phyloP scores from a whole-genome alignment of 352 stramenopile species.

The Phytophthora kernoviae region DNA sequence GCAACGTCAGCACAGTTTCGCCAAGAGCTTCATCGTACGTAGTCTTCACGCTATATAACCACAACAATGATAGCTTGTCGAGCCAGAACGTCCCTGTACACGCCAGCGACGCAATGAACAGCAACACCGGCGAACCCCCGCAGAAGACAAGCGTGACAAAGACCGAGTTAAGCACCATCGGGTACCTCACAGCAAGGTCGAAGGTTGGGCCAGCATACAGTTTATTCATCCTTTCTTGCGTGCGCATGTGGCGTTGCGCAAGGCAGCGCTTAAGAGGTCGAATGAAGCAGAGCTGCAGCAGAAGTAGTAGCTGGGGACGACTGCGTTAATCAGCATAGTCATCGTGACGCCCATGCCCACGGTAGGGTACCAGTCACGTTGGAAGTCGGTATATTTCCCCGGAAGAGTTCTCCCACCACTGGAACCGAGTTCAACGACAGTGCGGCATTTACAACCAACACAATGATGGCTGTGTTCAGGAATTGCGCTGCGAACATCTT shows the following conservation, averaged over 20 bases:
- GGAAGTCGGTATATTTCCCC: constrained; percentile 85
- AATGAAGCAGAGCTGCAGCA: constrained; percentile 66
- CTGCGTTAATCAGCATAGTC: constrained; percentile 87
- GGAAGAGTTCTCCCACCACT: constrained; percentile 61
- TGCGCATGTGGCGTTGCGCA: constrained; percentile 50
- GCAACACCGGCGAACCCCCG: constrained; percentile 74
- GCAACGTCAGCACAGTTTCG: constrained; percentile 51
- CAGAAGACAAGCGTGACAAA: constrained; percentile 88
- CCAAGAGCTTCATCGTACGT: constrained; percentile 82
- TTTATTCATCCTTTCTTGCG: constrained; percentile 78
- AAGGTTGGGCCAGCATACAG: constrained; percentile 77
- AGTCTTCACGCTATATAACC: constrained; percentile 79
- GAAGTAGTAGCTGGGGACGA: constrained; percentile 69
- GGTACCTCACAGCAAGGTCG: constrained; percentile 81
- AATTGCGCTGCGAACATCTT: constrained; percentile 87
- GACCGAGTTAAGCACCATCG: constrained; percentile 83
- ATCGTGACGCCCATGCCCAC: constrained; percentile 88
- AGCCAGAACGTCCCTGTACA: constrained; percentile 74
- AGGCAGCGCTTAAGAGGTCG: constrained; percentile 51
- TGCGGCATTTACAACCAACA: constrained; percentile 77
- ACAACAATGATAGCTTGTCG: constrained; percentile 81
- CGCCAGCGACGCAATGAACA: constrained; percentile 76
- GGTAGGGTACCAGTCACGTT: constrained; percentile 85
- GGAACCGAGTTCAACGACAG: constrained; percentile 48
- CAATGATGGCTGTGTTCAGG: constrained; percentile 84